These are phyloP conservation scores for Oryza coarctata DNA, from an alignment of 176 grass and related monocot species.

Conservation along the genomic window DNA sequence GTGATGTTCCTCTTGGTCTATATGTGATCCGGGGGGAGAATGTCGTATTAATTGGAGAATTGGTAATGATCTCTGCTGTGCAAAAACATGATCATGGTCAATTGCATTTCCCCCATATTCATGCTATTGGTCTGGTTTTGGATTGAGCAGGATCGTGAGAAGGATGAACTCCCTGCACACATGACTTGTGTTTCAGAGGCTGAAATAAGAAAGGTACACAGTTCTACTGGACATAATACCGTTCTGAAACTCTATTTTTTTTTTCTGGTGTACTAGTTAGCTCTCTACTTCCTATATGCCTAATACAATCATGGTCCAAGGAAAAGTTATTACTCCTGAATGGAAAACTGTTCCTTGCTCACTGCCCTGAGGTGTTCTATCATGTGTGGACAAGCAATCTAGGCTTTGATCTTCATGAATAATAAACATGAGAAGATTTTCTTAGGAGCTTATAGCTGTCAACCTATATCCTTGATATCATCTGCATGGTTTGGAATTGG, in stretches of 20 bases:
- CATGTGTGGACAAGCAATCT: neutral
- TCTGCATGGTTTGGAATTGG: neutral
- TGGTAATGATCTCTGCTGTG: conserved; percentile 59
- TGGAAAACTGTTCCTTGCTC: conserved; percentile 3
- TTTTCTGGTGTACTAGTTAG: neutral
- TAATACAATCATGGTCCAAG: neutral
- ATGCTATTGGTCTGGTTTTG: conserved; percentile 40
- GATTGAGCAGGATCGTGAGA: conserved; percentile 73
- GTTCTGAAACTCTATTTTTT: neutral
- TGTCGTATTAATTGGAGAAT: conserved; percentile 96
- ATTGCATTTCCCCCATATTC: conserved; percentile 10
- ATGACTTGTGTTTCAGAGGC: conserved; percentile 82
- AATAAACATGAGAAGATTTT: neutral
- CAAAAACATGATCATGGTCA: conserved; percentile 26
- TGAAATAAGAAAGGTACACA: conserved; percentile 85
- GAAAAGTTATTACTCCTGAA: neutral
- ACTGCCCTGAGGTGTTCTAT: neutral
- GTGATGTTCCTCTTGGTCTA: conserved; percentile 87
- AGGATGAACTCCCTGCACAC: conserved; percentile 86
- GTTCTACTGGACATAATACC: conserved; percentile 2
- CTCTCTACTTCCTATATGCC: neutral
- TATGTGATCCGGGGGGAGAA: conserved; percentile 99
- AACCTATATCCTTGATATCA: neutral
- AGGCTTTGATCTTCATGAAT: neutral
- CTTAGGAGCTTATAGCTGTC: neutral